These are phyloP conservation scores for Polygonum maritimum DNA, from an alignment of 148 eudicot species.

Conservation along the genomic window DNA sequence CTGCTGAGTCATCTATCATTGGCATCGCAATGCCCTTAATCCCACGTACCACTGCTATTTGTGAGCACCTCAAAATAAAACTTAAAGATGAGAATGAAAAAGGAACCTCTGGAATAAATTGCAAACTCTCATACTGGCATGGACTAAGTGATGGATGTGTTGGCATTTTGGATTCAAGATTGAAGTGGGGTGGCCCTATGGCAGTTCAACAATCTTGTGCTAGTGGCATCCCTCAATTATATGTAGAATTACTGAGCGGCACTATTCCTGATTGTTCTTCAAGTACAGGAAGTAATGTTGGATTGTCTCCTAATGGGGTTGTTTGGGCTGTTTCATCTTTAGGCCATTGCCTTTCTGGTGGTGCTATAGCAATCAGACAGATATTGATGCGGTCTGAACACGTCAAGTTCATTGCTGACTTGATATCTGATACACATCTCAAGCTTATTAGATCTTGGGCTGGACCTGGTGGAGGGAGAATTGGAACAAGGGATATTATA, in stretches of 20 bases:
- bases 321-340: constrained; percentile 82
- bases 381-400: constrained; percentile 62
- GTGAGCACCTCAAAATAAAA: constrained; percentile 54
- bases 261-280: constrained; percentile 28
- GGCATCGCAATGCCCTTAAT: constrained; percentile 77
- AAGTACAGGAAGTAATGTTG: constrained; percentile 33
- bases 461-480: constrained; percentile 86
- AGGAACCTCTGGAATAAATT: constrained; percentile 18
- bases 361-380: constrained; percentile 66
- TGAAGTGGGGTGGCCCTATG: constrained; percentile 85
- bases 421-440: constrained; percentile 70
- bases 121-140: constrained; percentile 80
- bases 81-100: constrained; percentile 31
- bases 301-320: constrained; percentile 81
- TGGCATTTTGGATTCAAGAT: constrained; percentile 72
- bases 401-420: constrained; percentile 50
- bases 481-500: constrained; percentile 55
- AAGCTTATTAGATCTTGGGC: constrained; percentile 61
- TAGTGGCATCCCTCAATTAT: constrained; percentile 87
- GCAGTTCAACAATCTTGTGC: constrained; percentile 94
- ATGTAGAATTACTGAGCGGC: constrained; percentile 51
- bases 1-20: constrained; percentile 39
- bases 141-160: constrained; percentile 87
- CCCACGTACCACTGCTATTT: constrained; percentile 72
- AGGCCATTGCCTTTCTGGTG: constrained; percentile 86